Conservation (phyloP, 805 yeast species). For the Kluyveromyces starmeri region DNA sequence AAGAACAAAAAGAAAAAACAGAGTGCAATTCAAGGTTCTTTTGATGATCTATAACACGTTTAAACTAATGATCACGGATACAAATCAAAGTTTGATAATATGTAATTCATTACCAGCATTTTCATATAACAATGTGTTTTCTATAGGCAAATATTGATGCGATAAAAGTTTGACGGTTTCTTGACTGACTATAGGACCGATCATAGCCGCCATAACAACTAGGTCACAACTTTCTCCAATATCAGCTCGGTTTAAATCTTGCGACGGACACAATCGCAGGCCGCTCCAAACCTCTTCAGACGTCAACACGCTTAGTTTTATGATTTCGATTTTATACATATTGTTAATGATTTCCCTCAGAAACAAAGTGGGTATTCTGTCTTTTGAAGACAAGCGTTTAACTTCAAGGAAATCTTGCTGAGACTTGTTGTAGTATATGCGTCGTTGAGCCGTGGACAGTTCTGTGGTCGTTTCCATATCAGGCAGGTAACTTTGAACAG, state of each 20-base stretch:
- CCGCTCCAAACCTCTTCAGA: no score
- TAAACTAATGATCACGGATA: background rate
- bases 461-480: conserved; percentile 81
- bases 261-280: no score
- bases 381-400: no score
- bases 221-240: no score
- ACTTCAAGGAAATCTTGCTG: no score
- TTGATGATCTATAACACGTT: conserved; percentile 44
- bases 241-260: no score
- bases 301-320: no score
- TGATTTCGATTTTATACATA: no score
- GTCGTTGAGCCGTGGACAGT: conserved; percentile 49
- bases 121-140: conserved; percentile 63
- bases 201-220: conserved; percentile 57
- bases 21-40: conserved; percentile 43
- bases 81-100: conserved; percentile 29
- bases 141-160: conserved; percentile 71
- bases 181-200: conserved; percentile 84
- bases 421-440: conserved; percentile 50
- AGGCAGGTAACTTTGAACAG: conserved; percentile 67
- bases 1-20: conserved; percentile 46
- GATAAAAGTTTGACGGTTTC: conserved; percentile 72
- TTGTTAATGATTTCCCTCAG: no score
- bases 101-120: conserved; percentile 50
- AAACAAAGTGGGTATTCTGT: no score